Conservation (phyloP, 1,139 yeast genomes). For the Saccharomyces hybrid region DNA sequence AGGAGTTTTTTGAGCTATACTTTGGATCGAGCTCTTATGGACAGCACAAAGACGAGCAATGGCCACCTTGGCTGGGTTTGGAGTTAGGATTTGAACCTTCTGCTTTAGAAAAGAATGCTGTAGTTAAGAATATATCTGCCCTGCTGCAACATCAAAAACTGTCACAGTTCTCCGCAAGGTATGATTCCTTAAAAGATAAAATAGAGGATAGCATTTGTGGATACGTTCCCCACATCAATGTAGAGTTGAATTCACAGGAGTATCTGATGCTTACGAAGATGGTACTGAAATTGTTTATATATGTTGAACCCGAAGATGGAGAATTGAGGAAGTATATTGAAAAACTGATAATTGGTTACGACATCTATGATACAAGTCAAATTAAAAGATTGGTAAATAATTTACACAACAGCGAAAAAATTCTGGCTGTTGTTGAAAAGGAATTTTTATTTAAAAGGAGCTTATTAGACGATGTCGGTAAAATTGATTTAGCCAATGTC, state of each 20-base stretch:
- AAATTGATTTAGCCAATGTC: constrained; percentile 29
- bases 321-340: constrained; percentile 53
- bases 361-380: constrained; percentile 51
- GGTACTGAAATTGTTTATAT: constrained; percentile 56
- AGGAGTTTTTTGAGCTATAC: constrained; percentile 37
- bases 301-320: constrained; percentile 55
- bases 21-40: constrained; percentile 40
- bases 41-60: constrained; percentile 32
- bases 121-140: constrained; percentile 56
- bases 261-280: constrained; percentile 61
- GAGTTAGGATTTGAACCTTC: constrained; percentile 73
- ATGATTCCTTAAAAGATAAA: constrained; percentile 27
- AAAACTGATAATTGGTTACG: constrained; percentile 61
- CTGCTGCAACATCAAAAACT: constrained; percentile 48
- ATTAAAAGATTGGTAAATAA: constrained; percentile 45
- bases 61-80: constrained; percentile 84
- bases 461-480: constrained; percentile 31
- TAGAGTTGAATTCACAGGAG: constrained; percentile 67
- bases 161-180: constrained; percentile 24
- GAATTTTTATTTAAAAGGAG: constrained; percentile 29
- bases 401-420: constrained; percentile 51
- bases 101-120: constrained; percentile 46
- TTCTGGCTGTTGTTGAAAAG: constrained; percentile 39
- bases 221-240: constrained; percentile 61
- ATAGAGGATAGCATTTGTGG: constrained; percentile 42